phyloP scores from a whole-genome alignment of 805 yeast species.

The Kodamaea leandrae region DNA sequence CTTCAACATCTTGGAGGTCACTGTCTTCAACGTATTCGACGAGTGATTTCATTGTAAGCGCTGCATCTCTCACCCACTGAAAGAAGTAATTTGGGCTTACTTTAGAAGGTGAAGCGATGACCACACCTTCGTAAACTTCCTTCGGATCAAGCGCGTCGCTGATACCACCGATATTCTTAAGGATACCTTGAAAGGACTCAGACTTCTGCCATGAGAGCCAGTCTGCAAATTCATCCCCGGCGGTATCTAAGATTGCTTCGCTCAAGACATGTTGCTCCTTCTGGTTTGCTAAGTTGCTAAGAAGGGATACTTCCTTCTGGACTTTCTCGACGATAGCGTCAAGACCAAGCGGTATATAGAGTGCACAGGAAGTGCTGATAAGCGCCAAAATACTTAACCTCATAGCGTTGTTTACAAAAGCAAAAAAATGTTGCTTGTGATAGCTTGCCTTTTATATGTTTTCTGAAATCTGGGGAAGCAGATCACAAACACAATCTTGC shows the following conservation, averaged over 20 bases:
- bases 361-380: not conserved
- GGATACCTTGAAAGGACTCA: slow-evolving; percentile 44
- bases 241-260: not conserved
- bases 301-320: not conserved
- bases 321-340: not conserved
- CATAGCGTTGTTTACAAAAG: not conserved
- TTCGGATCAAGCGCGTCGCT: slow-evolving; percentile 25
- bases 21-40: slow-evolving; percentile 52
- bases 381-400: not conserved
- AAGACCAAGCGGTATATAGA: not conserved
- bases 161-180: slow-evolving; percentile 56
- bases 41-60: slow-evolving; percentile 69
- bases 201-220: slow-evolving; percentile 50
- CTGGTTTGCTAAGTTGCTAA: too few species aligned
- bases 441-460: not conserved
- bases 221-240: slow-evolving; percentile 33
- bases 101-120: slow-evolving; percentile 82
- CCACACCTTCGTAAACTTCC: slow-evolving; percentile 60
- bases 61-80: slow-evolving; percentile 91
- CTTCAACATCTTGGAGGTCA: slow-evolving; percentile 17
- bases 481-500: not conserved
- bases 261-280: not conserved
- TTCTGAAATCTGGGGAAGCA: slow-evolving; percentile 2
- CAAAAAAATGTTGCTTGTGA: not conserved
- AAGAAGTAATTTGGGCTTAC: slow-evolving; percentile 74